Conservation (phyloP, 1,139 yeast genomes). For the Debaryomyces psychrophilus region DNA sequence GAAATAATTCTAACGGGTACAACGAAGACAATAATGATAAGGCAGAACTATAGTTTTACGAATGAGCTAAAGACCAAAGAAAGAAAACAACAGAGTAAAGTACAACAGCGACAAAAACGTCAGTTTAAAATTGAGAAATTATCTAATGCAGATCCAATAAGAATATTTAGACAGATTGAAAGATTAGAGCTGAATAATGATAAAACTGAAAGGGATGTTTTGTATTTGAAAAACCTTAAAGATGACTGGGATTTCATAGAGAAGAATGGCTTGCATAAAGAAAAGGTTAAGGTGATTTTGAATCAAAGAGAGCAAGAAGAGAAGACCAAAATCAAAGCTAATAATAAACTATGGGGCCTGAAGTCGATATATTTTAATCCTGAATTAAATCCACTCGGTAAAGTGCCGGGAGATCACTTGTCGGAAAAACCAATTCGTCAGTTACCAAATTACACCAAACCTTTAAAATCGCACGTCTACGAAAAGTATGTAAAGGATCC, state of each 20-base stretch:
- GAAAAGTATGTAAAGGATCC: constrained; percentile 31
- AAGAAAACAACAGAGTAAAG: constrained; percentile 36
- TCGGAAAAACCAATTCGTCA: constrained; percentile 11
- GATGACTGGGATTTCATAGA: constrained; percentile 47
- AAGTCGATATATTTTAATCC: constrained; percentile 49
- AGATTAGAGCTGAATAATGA: constrained; percentile 23
- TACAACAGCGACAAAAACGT: constrained; percentile 45
- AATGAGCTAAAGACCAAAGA: constrained; percentile 46
- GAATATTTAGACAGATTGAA: constrained; percentile 34
- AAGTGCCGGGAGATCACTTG: constrained; percentile 33
- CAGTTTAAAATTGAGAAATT: constrained; percentile 32
- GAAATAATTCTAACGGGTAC: not conserved
- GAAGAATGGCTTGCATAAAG: constrained; percentile 38
- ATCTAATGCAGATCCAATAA: constrained; percentile 35
- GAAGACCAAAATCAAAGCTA: constrained; percentile 21
- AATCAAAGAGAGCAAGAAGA: constrained; percentile 20
- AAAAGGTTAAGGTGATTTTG: constrained; percentile 30
- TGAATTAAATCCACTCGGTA: constrained; percentile 50
- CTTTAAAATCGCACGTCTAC: constrained; percentile 22
- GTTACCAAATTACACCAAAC: constrained; percentile 31
- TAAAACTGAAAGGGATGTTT: constrained; percentile 25
- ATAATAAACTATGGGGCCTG: constrained; percentile 38
- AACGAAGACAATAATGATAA: constrained; percentile 31
- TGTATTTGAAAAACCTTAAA: constrained; percentile 29
- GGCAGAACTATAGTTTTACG: constrained; percentile 48